phyloP scores from a whole-genome alignment of 2,329 filamentous ascomycete species.

The Paecilomyces sp. region DNA sequence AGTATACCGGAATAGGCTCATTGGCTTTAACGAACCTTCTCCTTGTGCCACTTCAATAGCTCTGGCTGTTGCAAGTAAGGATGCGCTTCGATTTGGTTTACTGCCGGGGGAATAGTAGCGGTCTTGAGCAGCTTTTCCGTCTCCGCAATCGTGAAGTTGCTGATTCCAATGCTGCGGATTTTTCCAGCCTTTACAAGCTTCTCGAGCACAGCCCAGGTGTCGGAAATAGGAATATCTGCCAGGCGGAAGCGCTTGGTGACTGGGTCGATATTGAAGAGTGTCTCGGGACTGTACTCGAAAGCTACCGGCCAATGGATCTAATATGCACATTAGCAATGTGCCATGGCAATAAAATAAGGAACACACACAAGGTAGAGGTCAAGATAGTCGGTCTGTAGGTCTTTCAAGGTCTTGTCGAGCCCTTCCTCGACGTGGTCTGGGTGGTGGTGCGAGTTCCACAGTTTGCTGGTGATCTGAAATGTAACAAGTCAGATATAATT shows the following conservation, averaged over 20 bases:
- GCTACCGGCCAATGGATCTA: constrained; percentile 35
- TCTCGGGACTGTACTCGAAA: constrained; percentile 10
- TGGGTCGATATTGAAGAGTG: constrained; percentile 10
- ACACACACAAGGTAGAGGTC: constrained; percentile 43
- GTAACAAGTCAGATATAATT: neutral
- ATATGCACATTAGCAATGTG: neutral
- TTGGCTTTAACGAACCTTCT: constrained; percentile 6
- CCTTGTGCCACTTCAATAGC: constrained; percentile 14
- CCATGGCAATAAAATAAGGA: constrained; percentile 1
- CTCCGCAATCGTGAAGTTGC: constrained; percentile 53
- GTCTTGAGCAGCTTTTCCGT: constrained; percentile 31
- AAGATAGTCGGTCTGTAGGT: constrained; percentile 47
- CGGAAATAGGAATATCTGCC: constrained; percentile 12
- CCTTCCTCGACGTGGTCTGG: constrained; percentile 44
- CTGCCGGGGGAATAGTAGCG: constrained; percentile 16
- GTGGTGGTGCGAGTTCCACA: constrained; percentile 51
- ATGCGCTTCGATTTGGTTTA: constrained; percentile 20
- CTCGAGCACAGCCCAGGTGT: constrained; percentile 58
- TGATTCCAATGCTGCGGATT: constrained; percentile 62
- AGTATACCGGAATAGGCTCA: no score
- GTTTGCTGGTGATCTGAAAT: constrained; percentile 46
- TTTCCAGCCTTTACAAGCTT: constrained; percentile 48
- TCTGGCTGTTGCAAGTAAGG: constrained; percentile 22
- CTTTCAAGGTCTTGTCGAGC: constrained; percentile 42
- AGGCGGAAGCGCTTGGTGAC: constrained; percentile 12